Base-by-base conservation (phyloP, 2,329 filamentous ascomycete species). In the Cladosporium sphaerospermum region DNA sequence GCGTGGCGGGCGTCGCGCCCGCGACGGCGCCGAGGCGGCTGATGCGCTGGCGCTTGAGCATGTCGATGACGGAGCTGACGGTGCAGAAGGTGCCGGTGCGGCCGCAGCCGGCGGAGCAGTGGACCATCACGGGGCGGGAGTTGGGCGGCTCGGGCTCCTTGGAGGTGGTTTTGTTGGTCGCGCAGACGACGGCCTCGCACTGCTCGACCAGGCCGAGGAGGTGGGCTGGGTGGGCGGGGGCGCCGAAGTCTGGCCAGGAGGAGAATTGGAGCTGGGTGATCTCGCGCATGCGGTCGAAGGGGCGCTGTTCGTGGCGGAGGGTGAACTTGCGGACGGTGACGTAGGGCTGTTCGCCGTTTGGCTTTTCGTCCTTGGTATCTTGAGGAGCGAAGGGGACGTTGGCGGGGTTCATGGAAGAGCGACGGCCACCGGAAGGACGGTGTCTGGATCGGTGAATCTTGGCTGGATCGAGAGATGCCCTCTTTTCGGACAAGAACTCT, bases 51-150 rank as follows among this genome's bases (percentile, higher is more conserved):
- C 88, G 83, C 73, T 96, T 96, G 56, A 99, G 74, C 88, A 96
- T 95, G 70, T 96, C 91, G 53, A 97, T 85, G 8, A 97, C 93
- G 37, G 86, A 92, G 68, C 97, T 93, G 13, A 97, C 90, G 0
- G 93, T 95, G 69, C 93, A 97, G 66, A 97, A 99, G 0, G 93
- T 92, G 3, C 93, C 93, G 0, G 93, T 99, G 11, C 93, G 86
- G 0, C 93, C 93, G 71, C 93, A 99, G 0, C 93, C 93, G 3
- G 93, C 93, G 51, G 89, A 95, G 72, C 93, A 99, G 68, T 99
- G 93, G 0, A 99, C 92, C 18, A 99, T 70, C 61, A 96, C 83
- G 7, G 92, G 92, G 31, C 88, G 78, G 19, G 78, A 61, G 45
- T 69, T 68, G 11, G 69, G 63, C 2, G 70, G 65, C 44, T 74